Evolutionary conservation across 1,139 yeast genomes (phyloP), one percentile per base, ranked within the genome.

Genomic region (Taphrina communis): DNA sequence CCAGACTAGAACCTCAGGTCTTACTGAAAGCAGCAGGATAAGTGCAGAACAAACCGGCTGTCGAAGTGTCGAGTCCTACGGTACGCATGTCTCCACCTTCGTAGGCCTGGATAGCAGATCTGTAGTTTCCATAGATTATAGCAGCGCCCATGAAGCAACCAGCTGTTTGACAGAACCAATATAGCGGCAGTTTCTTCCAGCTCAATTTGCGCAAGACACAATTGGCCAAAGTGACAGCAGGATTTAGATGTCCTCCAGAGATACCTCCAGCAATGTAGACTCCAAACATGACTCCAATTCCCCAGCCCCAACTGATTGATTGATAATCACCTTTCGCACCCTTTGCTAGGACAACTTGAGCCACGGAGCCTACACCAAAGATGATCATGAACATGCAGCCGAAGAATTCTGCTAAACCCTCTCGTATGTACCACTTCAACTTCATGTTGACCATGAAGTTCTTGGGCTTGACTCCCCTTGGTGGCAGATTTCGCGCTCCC

Each of bases 271-370:
- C 69, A 44, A 70, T 52, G 53, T 68, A 70, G 39, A 71, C 70
- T 6, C 66, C 67, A 46, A 70, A 69, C 69, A 59, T 58, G 50
- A 58, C 65, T 42, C 68, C 65, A 17, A 53, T 53, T 19, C 84
- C 86, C 85, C 85, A 83, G 38, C 82, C 79, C 69, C 82, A 75
- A 8, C 82, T 80, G 69, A 83, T 76, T 31, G 81, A 78, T 62
- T 79, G 80, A 69, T 79, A 80, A 58, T 78, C 77, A 73, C 85
- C 85, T 41, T 79, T 78, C 3, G 73, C 70, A 41, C 77, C 78
- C 5, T 71, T 67, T 4, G 83, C 79, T 12, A 79, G 70, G 50
- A 74, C 76, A 53, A 76, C 79, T 39, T 57, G 66, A 9, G 60
- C 65, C n/a, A 65, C 67, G 3, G 35, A 25, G 6, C 68, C 70